These are phyloP conservation scores for Aspergillus wentii DNA, from an alignment of 495 filamentous ascomycete species.

Conservation along the genomic window DNA sequence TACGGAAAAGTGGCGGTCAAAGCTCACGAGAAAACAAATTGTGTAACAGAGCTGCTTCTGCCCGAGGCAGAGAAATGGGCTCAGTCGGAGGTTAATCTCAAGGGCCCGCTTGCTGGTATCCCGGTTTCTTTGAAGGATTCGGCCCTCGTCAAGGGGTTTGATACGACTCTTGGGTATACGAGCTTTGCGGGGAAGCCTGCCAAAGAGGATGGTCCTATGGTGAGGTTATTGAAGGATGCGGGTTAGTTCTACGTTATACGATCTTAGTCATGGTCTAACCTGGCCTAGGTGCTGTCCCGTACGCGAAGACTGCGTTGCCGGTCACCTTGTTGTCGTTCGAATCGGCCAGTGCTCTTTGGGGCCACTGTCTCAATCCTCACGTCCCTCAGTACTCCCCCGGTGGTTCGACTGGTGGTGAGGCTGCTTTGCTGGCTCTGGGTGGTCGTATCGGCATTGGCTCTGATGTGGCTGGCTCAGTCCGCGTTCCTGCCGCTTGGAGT, in stretches of 20 bases:
- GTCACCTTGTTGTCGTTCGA: slow-evolving; percentile 91
- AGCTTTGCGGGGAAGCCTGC: slow-evolving; percentile 61
- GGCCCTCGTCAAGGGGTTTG: slow-evolving; percentile 79
- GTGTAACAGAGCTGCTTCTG: slow-evolving; percentile 85
- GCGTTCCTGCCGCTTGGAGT: slow-evolving; percentile 83
- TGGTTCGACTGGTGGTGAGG: slow-evolving; percentile 87
- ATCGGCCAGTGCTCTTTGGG: slow-evolving; percentile 86
- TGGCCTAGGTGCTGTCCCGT: slow-evolving; percentile 72
- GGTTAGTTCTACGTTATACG: slow-evolving; percentile 29
- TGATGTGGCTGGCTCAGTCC: slow-evolving; percentile 89
- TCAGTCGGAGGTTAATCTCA: slow-evolving; percentile 62
- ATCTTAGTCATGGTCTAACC: slow-evolving; percentile 1
- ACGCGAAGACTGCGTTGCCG: slow-evolving; percentile 93
- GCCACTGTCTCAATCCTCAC: slow-evolving; percentile 78
- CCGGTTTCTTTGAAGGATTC: slow-evolving; percentile 89
- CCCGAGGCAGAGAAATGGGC: slow-evolving; percentile 76
- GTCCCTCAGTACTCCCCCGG: slow-evolving; percentile 81
- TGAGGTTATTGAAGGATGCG: slow-evolving; percentile 81
- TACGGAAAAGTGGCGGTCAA: slow-evolving; percentile 86
- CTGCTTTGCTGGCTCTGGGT: slow-evolving; percentile 78
- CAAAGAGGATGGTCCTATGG: slow-evolving; percentile 65
- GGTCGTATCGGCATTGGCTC: slow-evolving; percentile 91
- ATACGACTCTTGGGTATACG: slow-evolving; percentile 80
- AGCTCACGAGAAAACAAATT: slow-evolving; percentile 86
- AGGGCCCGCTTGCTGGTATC: slow-evolving; percentile 84